Evolutionary conservation across 306 rosid genomes (phyloP), one percentile per base, ranked within the genome.

Genomic region (Chamaecrista fasciculata): DNA sequence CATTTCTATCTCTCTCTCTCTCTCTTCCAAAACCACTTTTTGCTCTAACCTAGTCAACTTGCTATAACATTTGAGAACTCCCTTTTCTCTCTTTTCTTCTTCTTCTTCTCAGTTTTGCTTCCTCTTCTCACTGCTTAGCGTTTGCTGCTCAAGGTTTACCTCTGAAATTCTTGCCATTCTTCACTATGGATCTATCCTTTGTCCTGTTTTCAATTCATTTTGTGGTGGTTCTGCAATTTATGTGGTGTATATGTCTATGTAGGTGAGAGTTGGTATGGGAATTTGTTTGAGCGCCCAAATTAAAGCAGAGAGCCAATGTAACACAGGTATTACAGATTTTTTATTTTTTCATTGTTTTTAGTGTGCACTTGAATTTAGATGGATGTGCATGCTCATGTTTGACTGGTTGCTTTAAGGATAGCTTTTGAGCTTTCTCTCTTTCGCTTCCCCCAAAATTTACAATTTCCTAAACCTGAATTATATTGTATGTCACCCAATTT

Each of bases 211-310:
- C 44, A 9, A 11, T 56, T 46, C 58, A 26, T 63, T 65, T 65
- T 43, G 24, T 67, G 25, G 9, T 61, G 60, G 49, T 14, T 79
- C 64, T 47, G 34, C 16, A n/a, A 49, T 67, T 67, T 71, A 48
- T 73, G 70, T 29, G 5, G 36, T 33, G 4, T 33, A 76, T 77
- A 69, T 16, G 1, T 18, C 25, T 34, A 60, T 71, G 19, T 39
- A 87, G 73, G n/a, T 39, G 75, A 67, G 48, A 12, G 39, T 50
- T 21, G 28, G 23, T 44, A 87, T 87, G 92, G 92, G 92, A 65
- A 52, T 70, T 74, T 87, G 92, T 82, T 78, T 78, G 56, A 84
- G 89, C 19, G 76, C 87, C 50, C 85, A 60, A 78, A 69, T 83
- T 43, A 85, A 66, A 76, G 86, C 84, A 25, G 89, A 78, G 66